Evolutionary conservation across 202 grass and related monocot genomes (phyloP).

Genomic region (Digitaria exilis): DNA sequence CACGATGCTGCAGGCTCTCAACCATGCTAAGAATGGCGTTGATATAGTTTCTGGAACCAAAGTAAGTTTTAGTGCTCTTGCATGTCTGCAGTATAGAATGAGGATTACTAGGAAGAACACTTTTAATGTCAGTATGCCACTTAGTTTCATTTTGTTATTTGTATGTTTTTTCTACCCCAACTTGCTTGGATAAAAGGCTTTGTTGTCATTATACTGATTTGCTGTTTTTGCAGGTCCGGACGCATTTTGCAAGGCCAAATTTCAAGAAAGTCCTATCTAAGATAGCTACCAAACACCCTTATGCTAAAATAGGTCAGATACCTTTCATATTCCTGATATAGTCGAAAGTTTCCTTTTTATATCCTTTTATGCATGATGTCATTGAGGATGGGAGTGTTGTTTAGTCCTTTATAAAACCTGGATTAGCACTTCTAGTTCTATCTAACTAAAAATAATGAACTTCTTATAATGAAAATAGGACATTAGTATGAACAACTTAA

Average conservation of each 20-base stretch:
- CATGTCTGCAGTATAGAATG: constrained; percentile 2
- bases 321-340: constrained; percentile 9
- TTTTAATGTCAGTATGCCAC: background rate
- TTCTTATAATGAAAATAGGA: background rate
- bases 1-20: constrained; percentile 84
- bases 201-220: constrained; percentile 20
- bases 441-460: constrained; percentile 8
- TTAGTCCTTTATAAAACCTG: background rate
- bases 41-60: constrained; percentile 89
- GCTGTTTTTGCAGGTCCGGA: constrained; percentile 64
- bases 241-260: constrained; percentile 94
- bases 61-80: constrained; percentile 47
- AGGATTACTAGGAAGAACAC: background rate
- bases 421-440: background rate
- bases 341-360: background rate
- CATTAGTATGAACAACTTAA: background rate
- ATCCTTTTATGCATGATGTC: constrained; percentile 13
- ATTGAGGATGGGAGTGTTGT: background rate
- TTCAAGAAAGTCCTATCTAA: constrained; percentile 92
- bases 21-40: constrained; percentile 90
- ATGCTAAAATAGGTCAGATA: constrained; percentile 82
- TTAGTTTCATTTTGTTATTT: constrained; percentile 1
- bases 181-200: background rate
- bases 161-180: constrained; percentile 4
- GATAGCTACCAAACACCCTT: constrained; percentile 81